Conservation (phyloP, 176 grass and related monocot species). For the Ensete glaucum region DNA sequence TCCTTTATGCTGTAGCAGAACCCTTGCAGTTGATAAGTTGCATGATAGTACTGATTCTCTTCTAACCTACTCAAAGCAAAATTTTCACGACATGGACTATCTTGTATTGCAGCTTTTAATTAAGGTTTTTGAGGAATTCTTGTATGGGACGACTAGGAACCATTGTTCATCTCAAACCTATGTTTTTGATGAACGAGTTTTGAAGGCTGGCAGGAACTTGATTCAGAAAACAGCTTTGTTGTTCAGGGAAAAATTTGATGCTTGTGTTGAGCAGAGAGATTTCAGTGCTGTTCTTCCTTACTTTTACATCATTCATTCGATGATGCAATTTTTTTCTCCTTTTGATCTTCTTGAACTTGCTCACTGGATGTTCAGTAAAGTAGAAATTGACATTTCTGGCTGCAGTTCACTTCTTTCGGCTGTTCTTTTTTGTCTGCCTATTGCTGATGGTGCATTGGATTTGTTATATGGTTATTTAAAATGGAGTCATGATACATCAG, state of each 20-base stretch:
- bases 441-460: slow-evolving; percentile 57
- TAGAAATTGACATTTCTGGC: slow-evolving; percentile 22
- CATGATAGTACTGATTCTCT: slow-evolving; percentile 33
- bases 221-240: slow-evolving; percentile 39
- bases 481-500: slow-evolving; percentile 26
- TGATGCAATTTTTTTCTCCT: slow-evolving; percentile 58
- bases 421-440: slow-evolving; percentile 53
- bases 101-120: slow-evolving; percentile 53
- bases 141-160: slow-evolving; percentile 17
- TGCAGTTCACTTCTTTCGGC: slow-evolving; percentile 27
- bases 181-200: slow-evolving; percentile 35
- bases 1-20: slow-evolving; percentile 36
- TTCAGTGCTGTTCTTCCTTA: slow-evolving; percentile 43
- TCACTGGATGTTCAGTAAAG: slow-evolving; percentile 59
- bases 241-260: slow-evolving; percentile 66
- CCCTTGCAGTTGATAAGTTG: slow-evolving; percentile 29
- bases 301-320: slow-evolving; percentile 43
- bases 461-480: slow-evolving; percentile 37
- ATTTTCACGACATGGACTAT: slow-evolving; percentile 40
- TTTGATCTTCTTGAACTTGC: slow-evolving; percentile 60
- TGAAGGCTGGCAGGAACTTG: slow-evolving; percentile 38
- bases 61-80: slow-evolving; percentile 45
- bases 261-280: slow-evolving; percentile 36
- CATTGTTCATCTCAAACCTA: slow-evolving; percentile 16
- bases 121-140: slow-evolving; percentile 51